Base-by-base conservation (phyloP, 805 yeast species). In the Isabelozyma gotoi region DNA sequence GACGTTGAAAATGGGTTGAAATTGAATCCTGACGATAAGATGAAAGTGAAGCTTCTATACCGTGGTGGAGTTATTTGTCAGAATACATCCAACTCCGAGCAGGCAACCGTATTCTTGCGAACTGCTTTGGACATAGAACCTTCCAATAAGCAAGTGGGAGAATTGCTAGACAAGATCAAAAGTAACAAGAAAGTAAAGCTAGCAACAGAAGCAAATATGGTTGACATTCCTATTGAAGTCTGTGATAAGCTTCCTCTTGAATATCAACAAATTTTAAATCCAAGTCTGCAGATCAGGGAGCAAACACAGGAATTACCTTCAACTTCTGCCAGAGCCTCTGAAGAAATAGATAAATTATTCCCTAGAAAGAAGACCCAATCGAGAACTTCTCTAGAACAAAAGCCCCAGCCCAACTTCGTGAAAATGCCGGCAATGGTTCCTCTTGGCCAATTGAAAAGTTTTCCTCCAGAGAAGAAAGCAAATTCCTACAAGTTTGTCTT, bases 1-100 rank as follows among this genome's bases (percentile, higher is more conserved):
- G 81, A 77, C 44, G 76, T 86, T 46, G 59, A 73, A 8, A 52
- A 54, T 12, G 91, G 88, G 0, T 59, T 84, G 12, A 38, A 44
- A 1, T 36, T 62, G 2, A 57, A 53, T 4, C 53, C 63, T 2
- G 65, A 65, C 11, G 27, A 33, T 0, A 67, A 65, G 33, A 66
- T 77, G 0, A 49, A 54, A 32, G 60, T 73, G 2, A 84, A 84
- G 55, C 60, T 84, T 0, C 52, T 71, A 2, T 84, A 75, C 67
- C 68, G 90, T 39, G 63, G 69, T 44, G 78, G 81, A 0, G 27
- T 67, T 0, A 78, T 80, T 0, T 55, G 65, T 36, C 53, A 60
- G 10, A 63, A 65, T 1, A 46, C 68, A 33, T 50, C 53, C 2
- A 50, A 57, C 4, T 38, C 49, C 3, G 42, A 43, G 2, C 51